Conservation (phyloP, 208 protist genomes). For the Acanthamoeba triangularis region DNA sequence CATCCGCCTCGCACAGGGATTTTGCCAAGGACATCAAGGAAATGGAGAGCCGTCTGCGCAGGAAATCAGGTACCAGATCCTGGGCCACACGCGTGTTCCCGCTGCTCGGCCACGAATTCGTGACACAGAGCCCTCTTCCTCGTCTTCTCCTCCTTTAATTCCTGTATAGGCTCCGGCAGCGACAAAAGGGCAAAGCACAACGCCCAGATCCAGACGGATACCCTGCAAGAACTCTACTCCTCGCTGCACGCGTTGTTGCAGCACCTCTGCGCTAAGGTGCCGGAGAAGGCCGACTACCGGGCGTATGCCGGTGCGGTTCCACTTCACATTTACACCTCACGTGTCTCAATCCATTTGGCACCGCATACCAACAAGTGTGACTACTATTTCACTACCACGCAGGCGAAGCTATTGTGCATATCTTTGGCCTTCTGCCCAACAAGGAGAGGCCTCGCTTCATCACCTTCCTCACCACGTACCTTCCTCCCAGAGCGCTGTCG, state of each 20-base stretch:
- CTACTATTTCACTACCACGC: not conserved
- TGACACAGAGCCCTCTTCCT: not conserved
- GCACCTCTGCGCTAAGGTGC: constrained; percentile 69
- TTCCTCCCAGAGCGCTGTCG: too few relatives aligned
- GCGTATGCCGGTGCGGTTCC: constrained; percentile 10
- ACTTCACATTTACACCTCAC: not conserved
- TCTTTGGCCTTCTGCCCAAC: constrained; percentile 65
- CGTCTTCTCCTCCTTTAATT: not conserved
- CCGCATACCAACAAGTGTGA: too few relatives aligned
- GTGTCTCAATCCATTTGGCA: not conserved
- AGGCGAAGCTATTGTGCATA: constrained; percentile 16
- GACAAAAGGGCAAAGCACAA: constrained; percentile 42
- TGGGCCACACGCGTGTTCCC: too few relatives aligned
- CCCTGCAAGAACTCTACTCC: constrained; percentile 47
- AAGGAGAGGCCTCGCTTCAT: constrained; percentile 71
- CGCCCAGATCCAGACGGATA: constrained; percentile 7
- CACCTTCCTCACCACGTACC: constrained; percentile 47
- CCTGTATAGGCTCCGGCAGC: too few relatives aligned
- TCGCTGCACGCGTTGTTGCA: constrained; percentile 64
- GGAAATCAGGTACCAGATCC: not conserved
- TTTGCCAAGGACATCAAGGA: constrained; percentile 42
- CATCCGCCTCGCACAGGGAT: not conserved
- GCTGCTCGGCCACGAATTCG: not conserved
- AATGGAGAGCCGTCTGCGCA: constrained; percentile 49
- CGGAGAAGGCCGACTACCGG: constrained; percentile 63